Base-by-base conservation (phyloP, 129 eudicot genomes). In the Pulicaria dysenterica region DNA sequence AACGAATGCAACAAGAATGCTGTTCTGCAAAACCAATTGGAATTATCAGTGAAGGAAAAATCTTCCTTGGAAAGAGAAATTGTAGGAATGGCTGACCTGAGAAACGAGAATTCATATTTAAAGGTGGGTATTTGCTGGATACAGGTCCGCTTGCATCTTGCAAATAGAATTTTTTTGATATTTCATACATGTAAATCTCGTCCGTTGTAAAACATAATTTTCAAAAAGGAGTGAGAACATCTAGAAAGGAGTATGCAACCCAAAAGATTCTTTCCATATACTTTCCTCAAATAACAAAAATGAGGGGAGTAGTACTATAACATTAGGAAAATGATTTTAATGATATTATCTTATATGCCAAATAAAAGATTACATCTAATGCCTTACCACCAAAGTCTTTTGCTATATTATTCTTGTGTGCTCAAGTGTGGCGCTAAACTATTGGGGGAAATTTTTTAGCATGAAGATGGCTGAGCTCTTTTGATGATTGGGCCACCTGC, bases 1-100 rank as follows among this genome's bases (percentile, higher is more conserved):
- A 86, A 85, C 47, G 94, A 86, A 77, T 81, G 82, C 81, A 91
- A 88, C 76, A 95, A 91, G 84, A 91, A 95, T 63, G 87, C 87
- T 50, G 87, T 79, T 67, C 83, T 90, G 58, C 83, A 83, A 65
- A 86, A 82, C 70, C 89, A 88, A 64, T 79, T 95, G 12, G 90
- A 80, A 46, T 69, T 79, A 58, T 95, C 90, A 7, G 75, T 72
- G 67, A 91, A 90, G 83, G 97, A 95, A 80, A 95, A 91, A 80
- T 80, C 88, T 68, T 82, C 92, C 43, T 48, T 88, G 76, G 88
- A 88, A 75, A 85, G 87, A 83, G 96, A 91, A 38, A 61, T 83
- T 34, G 55, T 62, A 37, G 71, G 79, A 43, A 69, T 88, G 84
- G 81, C 84, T 31, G 95, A 95, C 62, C 63, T 88, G 57, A 86